phyloP scores from a whole-genome alignment of 2,329 filamentous ascomycete genomes.

The Verticillium tricorpus region DNA sequence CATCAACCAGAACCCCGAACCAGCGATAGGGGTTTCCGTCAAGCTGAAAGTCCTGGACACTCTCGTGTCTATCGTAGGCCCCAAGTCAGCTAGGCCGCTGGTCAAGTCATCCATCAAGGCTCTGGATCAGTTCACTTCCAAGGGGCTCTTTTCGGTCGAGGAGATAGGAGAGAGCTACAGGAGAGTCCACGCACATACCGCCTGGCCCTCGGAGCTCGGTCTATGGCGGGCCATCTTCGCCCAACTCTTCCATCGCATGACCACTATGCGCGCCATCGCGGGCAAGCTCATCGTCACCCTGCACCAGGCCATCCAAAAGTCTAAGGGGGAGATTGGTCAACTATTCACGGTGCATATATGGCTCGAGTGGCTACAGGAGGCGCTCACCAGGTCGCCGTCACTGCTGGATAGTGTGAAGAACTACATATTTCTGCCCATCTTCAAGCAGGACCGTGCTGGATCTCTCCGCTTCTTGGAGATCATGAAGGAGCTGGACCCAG shows the following conservation, averaged over 20 bases:
- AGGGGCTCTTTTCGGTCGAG: conserved; percentile 47
- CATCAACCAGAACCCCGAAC: conserved; percentile 43
- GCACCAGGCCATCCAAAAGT: conserved; percentile 41
- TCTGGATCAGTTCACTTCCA: conserved; percentile 61
- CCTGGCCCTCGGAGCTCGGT: conserved; percentile 16
- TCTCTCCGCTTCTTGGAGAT: conserved; percentile 54
- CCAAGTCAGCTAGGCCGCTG: conserved; percentile 56
- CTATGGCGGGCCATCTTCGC: conserved; percentile 47
- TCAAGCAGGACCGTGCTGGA: conserved; percentile 50
- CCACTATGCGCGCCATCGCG: conserved; percentile 53
- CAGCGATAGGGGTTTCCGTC: conserved; percentile 28
- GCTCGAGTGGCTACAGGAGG: conserved; percentile 52
- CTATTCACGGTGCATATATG: conserved; percentile 39
- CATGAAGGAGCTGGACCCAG: conserved; percentile 47
- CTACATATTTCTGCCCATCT: conserved; percentile 59
- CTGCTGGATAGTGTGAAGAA: conserved; percentile 60
- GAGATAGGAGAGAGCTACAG: conserved; percentile 40
- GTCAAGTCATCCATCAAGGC: conserved; percentile 67
- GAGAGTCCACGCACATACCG: conserved; percentile 20
- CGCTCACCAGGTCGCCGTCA: conserved; percentile 41
- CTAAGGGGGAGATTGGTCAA: conserved; percentile 8
- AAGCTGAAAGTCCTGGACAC: conserved; percentile 43
- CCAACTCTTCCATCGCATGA: conserved; percentile 51
- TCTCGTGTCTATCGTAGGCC: conserved; percentile 55
- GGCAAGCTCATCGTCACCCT: conserved; percentile 58